Evolutionary conservation across 2,329 filamentous ascomycete species (phyloP).

Genomic region (Coccinonectria pachysandricola): DNA sequence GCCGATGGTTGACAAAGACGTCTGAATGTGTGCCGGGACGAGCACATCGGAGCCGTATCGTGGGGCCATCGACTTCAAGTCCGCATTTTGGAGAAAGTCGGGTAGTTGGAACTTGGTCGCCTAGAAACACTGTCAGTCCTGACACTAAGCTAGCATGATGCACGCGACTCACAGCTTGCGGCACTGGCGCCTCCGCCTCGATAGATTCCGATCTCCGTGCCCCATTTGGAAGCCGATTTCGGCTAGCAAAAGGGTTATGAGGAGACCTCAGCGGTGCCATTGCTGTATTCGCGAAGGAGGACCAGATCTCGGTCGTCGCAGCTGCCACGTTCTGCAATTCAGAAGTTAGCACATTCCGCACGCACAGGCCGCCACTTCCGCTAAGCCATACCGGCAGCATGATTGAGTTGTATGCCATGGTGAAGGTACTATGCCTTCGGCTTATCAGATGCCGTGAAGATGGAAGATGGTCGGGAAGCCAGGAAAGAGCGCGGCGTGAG

Average conservation of each 20-base stretch:
- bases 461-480: constrained; percentile 5
- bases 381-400: constrained; percentile 20
- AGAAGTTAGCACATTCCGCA: constrained; percentile 11
- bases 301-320: constrained; percentile 34
- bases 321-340: constrained; percentile 29
- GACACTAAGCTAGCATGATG: not conserved
- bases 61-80: constrained; percentile 5
- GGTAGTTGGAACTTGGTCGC: constrained; percentile 11
- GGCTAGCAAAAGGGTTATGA: no score
- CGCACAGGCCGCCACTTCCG: constrained; percentile 3
- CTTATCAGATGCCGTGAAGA: constrained; percentile 5
- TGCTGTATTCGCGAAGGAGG: constrained; percentile 33
- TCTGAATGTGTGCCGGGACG: constrained; percentile 7
- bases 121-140: constrained; percentile 9
- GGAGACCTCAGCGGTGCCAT: constrained; percentile 26
- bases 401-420: constrained; percentile 20
- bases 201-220: no score
- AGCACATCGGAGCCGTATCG: constrained; percentile 4
- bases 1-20: constrained; percentile 15
- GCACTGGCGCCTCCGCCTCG: no score
- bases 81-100: constrained; percentile 19
- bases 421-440: constrained; percentile 1
- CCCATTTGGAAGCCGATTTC: no score
- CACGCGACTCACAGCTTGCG: constrained; percentile 10
- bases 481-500: constrained; percentile 5